Conservation (phyloP, 768 basidiomycete genomes). For the Candolleomyces eurysporus region DNA sequence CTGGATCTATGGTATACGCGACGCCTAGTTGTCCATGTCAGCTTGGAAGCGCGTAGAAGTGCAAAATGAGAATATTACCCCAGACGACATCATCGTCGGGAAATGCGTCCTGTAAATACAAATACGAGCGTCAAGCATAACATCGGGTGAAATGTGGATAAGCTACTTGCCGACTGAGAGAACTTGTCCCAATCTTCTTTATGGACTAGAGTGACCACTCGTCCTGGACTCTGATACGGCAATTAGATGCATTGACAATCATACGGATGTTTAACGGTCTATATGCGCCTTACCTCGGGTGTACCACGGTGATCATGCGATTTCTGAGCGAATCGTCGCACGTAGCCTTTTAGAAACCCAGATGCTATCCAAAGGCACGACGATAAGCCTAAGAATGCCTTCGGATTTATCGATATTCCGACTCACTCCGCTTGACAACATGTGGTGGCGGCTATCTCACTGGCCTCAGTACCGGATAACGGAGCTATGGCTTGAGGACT, state of each 20-base stretch:
- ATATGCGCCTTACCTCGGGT: conserved; percentile 53
- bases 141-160: background rate
- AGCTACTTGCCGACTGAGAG: conserved; percentile 54
- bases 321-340: conserved; percentile 85
- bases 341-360: conserved; percentile 88
- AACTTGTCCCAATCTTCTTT: conserved; percentile 85
- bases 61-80: conserved; percentile 46
- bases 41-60: background rate
- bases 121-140: background rate
- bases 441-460: conserved; percentile 75
- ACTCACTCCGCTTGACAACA: conserved; percentile 60
- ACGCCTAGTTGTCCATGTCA: conserved; percentile 46
- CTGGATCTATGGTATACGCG: conserved; percentile 85
- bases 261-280: background rate
- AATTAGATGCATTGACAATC: background rate
- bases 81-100: conserved; percentile 80
- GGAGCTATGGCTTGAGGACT: background rate
- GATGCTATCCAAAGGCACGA: conserved; percentile 41
- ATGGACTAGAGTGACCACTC: conserved; percentile 88
- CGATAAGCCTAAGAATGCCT: background rate
- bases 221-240: conserved; percentile 63
- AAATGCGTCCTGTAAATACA: conserved; percentile 59
- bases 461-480: background rate
- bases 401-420: background rate
- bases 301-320: conserved; percentile 95